These are phyloP conservation scores for Acer saccharum DNA, from an alignment of 345 rosid genomes.

Conservation along the genomic window DNA sequence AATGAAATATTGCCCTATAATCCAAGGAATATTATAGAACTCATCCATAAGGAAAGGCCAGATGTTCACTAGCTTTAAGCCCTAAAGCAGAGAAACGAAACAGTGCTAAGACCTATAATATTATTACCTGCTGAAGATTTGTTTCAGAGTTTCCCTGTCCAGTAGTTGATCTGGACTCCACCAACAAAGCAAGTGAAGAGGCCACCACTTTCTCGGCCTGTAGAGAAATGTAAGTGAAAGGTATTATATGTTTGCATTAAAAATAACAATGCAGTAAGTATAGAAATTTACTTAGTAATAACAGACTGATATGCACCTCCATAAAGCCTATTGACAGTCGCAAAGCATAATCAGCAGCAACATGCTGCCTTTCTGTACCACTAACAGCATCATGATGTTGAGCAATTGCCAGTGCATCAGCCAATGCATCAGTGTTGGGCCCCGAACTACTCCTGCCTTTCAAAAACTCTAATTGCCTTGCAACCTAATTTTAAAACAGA, in stretches of 20 bases:
- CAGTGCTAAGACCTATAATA: neutral
- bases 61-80: neutral
- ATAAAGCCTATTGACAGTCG: slow-evolving; percentile 79
- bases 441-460: slow-evolving; percentile 66
- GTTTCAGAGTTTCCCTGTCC: slow-evolving; percentile 39
- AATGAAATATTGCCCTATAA: neutral
- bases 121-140: slow-evolving; percentile 70
- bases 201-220: slow-evolving; percentile 86
- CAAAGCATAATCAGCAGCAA: slow-evolving; percentile 94
- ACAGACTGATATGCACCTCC: slow-evolving; percentile 54
- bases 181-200: slow-evolving; percentile 70
- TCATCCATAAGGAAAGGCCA: neutral
- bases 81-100: neutral
- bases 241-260: slow-evolving; percentile 12
- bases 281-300: neutral
- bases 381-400: slow-evolving; percentile 99
- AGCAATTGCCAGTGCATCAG: slow-evolving; percentile 88
- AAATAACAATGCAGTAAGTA: neutral
- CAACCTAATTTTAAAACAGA: slow-evolving; percentile 51
- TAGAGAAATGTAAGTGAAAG: slow-evolving; percentile 27
- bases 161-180: slow-evolving; percentile 46
- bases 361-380: slow-evolving; percentile 93
- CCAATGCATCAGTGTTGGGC: slow-evolving; percentile 67
- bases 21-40: neutral
- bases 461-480: slow-evolving; percentile 82